Percentiles rank a stretch among this genome's conserved stretches.
These are phyloP conservation scores for Knoxia roxburghii DNA, from an alignment of 257 asterid species.

Conservation along the genomic window DNA sequence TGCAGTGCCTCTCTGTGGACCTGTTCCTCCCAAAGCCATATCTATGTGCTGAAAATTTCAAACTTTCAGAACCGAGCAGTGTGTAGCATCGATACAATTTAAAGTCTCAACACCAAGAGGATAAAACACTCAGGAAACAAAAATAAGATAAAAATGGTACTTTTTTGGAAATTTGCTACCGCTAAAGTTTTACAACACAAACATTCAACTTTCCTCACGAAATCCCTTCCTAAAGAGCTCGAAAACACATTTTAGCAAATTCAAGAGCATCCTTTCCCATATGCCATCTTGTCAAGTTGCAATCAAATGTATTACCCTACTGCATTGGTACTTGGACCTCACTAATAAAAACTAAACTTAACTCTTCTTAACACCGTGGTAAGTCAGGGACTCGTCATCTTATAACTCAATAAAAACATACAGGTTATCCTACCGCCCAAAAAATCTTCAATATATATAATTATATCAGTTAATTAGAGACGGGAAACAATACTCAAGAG, in stretches of 20 bases:
- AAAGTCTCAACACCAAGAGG: neutral
- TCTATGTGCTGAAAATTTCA: slow-evolving; percentile 5
- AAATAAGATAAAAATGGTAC: too few species aligned
- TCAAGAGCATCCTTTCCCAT: neutral
- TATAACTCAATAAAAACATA: too few species aligned
- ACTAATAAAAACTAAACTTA: neutral
- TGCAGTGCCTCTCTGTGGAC: slow-evolving; percentile 35
- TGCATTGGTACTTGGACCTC: neutral
- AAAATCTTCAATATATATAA: neutral
- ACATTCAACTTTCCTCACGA: neutral
- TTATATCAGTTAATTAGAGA: too few species aligned
- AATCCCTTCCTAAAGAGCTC: neutral
- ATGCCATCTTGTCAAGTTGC: neutral
- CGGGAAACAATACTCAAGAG: neutral
- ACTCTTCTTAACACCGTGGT: neutral
- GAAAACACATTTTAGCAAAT: too few species aligned
- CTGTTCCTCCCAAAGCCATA: slow-evolving; percentile 34
- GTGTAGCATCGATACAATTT: neutral
- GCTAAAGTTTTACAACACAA: neutral
- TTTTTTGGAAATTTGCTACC: too few species aligned
- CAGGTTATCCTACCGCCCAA: too few species aligned
- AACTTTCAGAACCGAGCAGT: slow-evolving; percentile 4
- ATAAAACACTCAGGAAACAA: neutral
- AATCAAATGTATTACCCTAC: neutral
- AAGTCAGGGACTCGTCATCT: neutral